Conservation (phyloP, 345 rosid species). For the Cardamine chenopodiifolia region DNA sequence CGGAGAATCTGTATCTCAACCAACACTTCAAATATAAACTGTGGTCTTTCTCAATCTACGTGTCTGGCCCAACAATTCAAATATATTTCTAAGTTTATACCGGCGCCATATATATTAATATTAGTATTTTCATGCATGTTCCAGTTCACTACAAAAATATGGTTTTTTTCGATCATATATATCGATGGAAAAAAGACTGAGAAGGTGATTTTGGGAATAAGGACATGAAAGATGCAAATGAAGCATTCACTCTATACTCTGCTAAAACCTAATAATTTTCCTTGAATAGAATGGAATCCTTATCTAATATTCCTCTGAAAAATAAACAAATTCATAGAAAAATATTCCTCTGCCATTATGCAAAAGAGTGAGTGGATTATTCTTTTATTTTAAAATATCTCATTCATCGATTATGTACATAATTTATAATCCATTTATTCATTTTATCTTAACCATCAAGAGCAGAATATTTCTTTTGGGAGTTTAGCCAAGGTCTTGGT, state of each 20-base stretch:
- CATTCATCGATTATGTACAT: not conserved
- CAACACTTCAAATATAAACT: not conserved
- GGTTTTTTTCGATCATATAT: not conserved
- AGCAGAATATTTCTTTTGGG: not conserved
- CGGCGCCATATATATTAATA: not conserved
- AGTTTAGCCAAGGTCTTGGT: conserved; percentile 9
- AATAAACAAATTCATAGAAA: not conserved
- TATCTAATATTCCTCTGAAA: not conserved
- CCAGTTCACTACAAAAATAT: not conserved
- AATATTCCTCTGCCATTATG: not conserved
- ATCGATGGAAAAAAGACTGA: not conserved
- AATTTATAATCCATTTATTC: not conserved
- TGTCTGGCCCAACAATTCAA: conserved; percentile 10
- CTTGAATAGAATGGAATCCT: not conserved
- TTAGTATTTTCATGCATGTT: not conserved
- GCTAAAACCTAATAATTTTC: not conserved
- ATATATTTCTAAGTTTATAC: not conserved
- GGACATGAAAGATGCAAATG: not conserved
- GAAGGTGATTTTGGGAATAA: not conserved
- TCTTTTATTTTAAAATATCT: not conserved
- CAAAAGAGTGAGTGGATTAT: not conserved
- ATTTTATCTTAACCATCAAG: not conserved
- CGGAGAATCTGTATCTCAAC: not conserved
- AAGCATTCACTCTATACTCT: not conserved
- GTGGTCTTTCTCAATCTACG: not conserved